phyloP scores from a whole-genome alignment of 2,329 filamentous ascomycete species.

The Hypoxylon sp. region DNA sequence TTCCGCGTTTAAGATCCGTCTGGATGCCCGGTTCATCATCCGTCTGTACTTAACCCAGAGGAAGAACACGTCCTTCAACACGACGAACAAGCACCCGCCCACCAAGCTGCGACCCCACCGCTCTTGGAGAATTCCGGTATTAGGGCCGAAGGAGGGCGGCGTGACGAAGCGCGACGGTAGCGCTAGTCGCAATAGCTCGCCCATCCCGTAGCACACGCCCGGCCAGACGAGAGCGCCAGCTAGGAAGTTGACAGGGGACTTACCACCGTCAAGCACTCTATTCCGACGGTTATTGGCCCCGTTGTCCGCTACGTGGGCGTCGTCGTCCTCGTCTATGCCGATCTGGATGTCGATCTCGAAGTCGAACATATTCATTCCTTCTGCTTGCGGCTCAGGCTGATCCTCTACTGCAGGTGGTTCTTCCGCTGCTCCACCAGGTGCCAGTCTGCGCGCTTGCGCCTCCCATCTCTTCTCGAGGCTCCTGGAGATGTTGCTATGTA shows the following conservation, averaged over 20 bases:
- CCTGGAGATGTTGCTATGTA: conserved; percentile 62
- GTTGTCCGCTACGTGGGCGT: too few species aligned
- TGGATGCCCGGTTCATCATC: conserved; percentile 66
- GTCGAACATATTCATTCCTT: conserved; percentile 39
- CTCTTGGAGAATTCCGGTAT: conserved; percentile 78
- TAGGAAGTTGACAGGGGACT: conserved; percentile 58
- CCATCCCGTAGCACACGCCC: conserved; percentile 81
- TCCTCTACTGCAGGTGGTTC: not conserved
- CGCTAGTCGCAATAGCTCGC: conserved; percentile 76
- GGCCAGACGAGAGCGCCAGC: conserved; percentile 79
- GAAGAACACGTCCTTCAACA: conserved; percentile 77
- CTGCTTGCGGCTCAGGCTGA: conserved; percentile 15
- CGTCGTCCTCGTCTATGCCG: conserved; percentile 34
- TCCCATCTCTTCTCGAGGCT: conserved; percentile 62
- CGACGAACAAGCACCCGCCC: conserved; percentile 88
- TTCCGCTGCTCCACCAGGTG: not conserved
- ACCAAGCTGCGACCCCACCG: conserved; percentile 91
- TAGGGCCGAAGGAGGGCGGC: conserved; percentile 49
- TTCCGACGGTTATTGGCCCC: conserved; percentile 28
- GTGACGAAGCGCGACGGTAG: conserved; percentile 78
- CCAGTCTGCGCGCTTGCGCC: conserved; percentile 53
- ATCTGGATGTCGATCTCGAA: conserved; percentile 48
- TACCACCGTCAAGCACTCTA: conserved; percentile 30
- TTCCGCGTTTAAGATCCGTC: conserved; percentile 64
- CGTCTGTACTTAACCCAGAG: conserved; percentile 74